Conservation (phyloP, 345 rosid species). For the Turritis glabra region DNA sequence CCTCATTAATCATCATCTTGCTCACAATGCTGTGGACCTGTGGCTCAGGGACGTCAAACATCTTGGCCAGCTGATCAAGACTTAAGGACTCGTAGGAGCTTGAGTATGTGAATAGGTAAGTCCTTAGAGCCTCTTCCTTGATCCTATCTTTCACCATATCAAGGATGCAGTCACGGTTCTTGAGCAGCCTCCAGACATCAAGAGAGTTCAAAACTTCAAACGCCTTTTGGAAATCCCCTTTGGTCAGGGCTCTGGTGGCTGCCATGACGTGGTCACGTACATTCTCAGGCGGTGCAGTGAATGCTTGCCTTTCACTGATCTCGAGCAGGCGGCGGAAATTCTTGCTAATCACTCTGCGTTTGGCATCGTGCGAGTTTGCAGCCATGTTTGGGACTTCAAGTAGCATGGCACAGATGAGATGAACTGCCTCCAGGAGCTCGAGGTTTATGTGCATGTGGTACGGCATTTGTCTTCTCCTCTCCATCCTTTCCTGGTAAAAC, state of each 20-base stretch:
- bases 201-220: constrained; percentile 67
- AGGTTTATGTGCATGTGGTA: constrained; percentile 97
- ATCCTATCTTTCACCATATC: constrained; percentile 80
- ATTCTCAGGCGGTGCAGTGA: constrained; percentile 82
- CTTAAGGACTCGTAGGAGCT: constrained; percentile 62
- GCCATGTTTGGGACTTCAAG: constrained; percentile 96
- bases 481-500: constrained; percentile 72
- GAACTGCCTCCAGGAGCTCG: constrained; percentile 91
- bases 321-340: constrained; percentile 80
- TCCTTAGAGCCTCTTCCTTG: constrained; percentile 87
- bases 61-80: constrained; percentile 67
- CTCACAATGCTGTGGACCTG: constrained; percentile 70
- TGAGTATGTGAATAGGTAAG: constrained; percentile 70
- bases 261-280: constrained; percentile 94
- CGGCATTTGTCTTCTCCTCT: constrained; percentile 96
- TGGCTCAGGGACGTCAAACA: constrained; percentile 69
- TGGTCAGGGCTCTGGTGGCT: constrained; percentile 73
- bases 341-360: constrained; percentile 78
- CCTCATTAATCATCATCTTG: constrained; percentile 78
- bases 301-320: constrained; percentile 77
- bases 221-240: constrained; percentile 74
- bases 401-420: constrained; percentile 88
- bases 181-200: constrained; percentile 80
- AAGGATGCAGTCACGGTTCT: constrained; percentile 54
- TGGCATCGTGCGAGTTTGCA: constrained; percentile 64